phyloP scores from a whole-genome alignment of 169 alveolate species.

The Cyclospora cayetanensis region DNA sequence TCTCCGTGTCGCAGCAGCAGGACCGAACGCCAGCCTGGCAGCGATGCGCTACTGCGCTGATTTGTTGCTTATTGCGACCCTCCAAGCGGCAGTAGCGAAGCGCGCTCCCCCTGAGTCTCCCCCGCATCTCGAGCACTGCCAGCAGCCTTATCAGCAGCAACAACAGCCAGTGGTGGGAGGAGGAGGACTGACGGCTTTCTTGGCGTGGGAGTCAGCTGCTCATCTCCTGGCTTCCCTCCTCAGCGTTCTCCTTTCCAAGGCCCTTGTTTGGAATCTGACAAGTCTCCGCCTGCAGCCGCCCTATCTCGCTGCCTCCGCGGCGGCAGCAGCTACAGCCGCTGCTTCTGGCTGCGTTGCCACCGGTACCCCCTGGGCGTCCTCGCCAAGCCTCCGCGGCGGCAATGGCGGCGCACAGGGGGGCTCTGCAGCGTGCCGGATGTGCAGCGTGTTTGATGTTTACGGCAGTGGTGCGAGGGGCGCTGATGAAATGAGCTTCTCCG shows the following conservation, averaged over 20 bases:
- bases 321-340: slow-evolving; percentile 8
- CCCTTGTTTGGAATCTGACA: neutral
- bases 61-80: slow-evolving; percentile 13
- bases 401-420: neutral
- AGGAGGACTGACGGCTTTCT: neutral
- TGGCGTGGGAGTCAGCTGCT: slow-evolving; percentile 47
- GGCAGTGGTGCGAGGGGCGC: no score
- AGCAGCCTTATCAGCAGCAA: slow-evolving; percentile 12
- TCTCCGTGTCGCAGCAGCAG: slow-evolving; percentile 46
- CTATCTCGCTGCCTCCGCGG: neutral
- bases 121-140: no score
- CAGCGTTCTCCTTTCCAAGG: slow-evolving; percentile 25
- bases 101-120: no score
- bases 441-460: no score
- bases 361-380: slow-evolving; percentile 36
- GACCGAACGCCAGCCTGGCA: neutral
- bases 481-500: no score
- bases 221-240: neutral
- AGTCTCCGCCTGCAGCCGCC: slow-evolving; percentile 1
- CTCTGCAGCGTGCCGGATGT: neutral
- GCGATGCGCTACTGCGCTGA: slow-evolving; percentile 38
- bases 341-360: slow-evolving; percentile 9
- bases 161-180: no score
- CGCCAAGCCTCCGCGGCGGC: neutral
- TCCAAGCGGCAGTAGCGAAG: slow-evolving; percentile 56